phyloP scores from a whole-genome alignment of 371 early-diverging fungal genomes.

The Mortierella sp. region DNA sequence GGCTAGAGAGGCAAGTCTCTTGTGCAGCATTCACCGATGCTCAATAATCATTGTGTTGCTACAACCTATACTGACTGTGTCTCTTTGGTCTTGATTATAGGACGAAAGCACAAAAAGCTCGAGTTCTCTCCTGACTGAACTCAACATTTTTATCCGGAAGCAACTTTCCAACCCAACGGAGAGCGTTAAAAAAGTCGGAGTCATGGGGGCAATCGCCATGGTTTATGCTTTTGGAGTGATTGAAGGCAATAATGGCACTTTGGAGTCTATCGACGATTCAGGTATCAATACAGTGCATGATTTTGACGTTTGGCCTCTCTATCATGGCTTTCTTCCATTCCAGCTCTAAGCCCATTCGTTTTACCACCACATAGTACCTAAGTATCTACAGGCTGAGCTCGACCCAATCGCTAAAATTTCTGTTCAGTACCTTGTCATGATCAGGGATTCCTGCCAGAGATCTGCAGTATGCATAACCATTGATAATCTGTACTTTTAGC shows the following conservation, averaged over 20 bases:
- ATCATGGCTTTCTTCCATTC: background rate
- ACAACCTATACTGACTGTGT: background rate
- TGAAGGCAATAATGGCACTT: slow-evolving; percentile 29
- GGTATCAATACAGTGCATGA: background rate
- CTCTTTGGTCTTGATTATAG: slow-evolving; percentile 6
- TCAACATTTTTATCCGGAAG: slow-evolving; percentile 82
- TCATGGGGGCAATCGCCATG: slow-evolving; percentile 79
- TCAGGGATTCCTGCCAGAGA: slow-evolving; percentile 56
- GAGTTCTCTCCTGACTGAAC: slow-evolving; percentile 67
- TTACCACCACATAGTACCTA: too few species aligned
- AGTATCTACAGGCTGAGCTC: slow-evolving; percentile 40
- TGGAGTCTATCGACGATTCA: slow-evolving; percentile 37
- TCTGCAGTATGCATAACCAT: slow-evolving; percentile 57
- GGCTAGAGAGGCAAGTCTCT: slow-evolving; percentile 62
- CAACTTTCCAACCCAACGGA: slow-evolving; percentile 81
- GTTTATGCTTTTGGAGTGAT: slow-evolving; percentile 71
- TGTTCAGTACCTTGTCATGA: slow-evolving; percentile 57
- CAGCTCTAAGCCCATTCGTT: too few species aligned
- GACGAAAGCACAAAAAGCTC: slow-evolving; percentile 32
- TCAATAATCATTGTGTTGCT: too few species aligned
- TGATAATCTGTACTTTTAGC: too few species aligned
- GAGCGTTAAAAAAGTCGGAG: slow-evolving; percentile 79
- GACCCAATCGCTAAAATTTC: slow-evolving; percentile 61
- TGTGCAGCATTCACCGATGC: too few species aligned
- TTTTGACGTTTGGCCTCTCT: background rate